phyloP scores from a whole-genome alignment of 257 asterid species.

The Gynochthodes officinalis region DNA sequence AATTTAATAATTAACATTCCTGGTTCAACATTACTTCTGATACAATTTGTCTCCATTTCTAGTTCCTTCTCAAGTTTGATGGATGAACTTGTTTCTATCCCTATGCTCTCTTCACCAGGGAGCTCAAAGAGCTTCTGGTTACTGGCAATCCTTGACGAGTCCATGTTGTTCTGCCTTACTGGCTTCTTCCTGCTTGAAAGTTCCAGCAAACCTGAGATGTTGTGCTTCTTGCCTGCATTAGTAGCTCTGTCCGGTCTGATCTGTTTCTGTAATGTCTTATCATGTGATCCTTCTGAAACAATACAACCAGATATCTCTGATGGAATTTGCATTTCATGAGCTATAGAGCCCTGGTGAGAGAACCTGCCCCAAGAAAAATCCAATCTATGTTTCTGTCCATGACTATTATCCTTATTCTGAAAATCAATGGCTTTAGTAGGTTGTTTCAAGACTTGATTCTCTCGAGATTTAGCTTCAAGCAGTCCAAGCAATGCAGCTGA shows the following conservation, averaged over 20 bases:
- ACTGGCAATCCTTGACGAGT: slow-evolving; percentile 5
- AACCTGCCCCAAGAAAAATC: not conserved
- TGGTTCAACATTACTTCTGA: not conserved
- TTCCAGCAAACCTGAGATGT: not conserved
- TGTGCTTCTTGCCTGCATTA: slow-evolving; percentile 8
- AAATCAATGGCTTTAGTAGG: not conserved
- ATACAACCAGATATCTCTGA: not conserved
- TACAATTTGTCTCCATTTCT: not conserved
- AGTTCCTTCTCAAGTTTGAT: not conserved
- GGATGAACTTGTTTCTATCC: not conserved
- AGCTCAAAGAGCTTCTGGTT: not conserved
- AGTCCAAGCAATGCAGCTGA: not conserved
- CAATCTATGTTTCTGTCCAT: not conserved
- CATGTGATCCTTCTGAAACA: not conserved
- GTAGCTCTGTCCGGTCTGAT: slow-evolving; percentile 1
- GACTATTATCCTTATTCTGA: not conserved
- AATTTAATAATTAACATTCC: not conserved
- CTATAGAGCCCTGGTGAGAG: not conserved
- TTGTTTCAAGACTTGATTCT: not conserved
- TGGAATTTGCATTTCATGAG: not conserved
- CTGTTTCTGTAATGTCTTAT: not conserved
- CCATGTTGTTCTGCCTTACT: slow-evolving; percentile 8
- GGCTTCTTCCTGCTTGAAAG: not conserved
- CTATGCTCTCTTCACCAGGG: slow-evolving; percentile 4
- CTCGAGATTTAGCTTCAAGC: slow-evolving; percentile 3